These are phyloP conservation scores for Apophysomyces elegans DNA, from an alignment of 371 early-diverging fungal species.

Conservation along the genomic window DNA sequence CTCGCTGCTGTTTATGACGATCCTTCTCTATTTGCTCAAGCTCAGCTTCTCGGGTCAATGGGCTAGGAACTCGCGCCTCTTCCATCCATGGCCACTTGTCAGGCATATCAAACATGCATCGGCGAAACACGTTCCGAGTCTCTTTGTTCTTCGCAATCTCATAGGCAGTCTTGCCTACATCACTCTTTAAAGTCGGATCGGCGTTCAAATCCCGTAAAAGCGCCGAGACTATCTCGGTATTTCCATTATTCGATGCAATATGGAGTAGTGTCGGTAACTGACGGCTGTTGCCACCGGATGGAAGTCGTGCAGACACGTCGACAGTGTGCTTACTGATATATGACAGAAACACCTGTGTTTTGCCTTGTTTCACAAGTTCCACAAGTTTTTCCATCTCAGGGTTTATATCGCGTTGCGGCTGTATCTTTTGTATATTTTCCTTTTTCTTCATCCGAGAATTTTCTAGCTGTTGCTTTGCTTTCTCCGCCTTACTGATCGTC, in stretches of 20 bases:
- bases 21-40: constrained; percentile 63
- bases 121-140: constrained; percentile 79
- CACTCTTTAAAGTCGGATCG: constrained; percentile 75
- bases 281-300: constrained; percentile 1
- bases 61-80: constrained; percentile 73
- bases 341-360: constrained; percentile 47
- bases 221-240: constrained; percentile 58
- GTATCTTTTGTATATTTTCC: constrained; percentile 8
- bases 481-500: constrained; percentile 34
- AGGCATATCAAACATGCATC: constrained; percentile 68
- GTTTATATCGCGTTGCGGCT: constrained; percentile 18
- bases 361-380: constrained; percentile 58
- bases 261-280: constrained; percentile 70
- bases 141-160: constrained; percentile 78
- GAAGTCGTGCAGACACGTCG: constrained; percentile 49
- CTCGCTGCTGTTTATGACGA: constrained; percentile 65
- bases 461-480: constrained; percentile 30
- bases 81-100: constrained; percentile 71
- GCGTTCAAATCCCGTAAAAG: constrained; percentile 73
- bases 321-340: constrained; percentile 46
- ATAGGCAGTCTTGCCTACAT: constrained; percentile 75
- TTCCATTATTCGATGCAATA: constrained; percentile 62
- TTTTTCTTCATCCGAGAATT: constrained; percentile 25
- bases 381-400: constrained; percentile 46
- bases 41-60: constrained; percentile 79